Base-by-base conservation (phyloP, 192 early-diverging fungal species). In the Radiomyces spectabilis region DNA sequence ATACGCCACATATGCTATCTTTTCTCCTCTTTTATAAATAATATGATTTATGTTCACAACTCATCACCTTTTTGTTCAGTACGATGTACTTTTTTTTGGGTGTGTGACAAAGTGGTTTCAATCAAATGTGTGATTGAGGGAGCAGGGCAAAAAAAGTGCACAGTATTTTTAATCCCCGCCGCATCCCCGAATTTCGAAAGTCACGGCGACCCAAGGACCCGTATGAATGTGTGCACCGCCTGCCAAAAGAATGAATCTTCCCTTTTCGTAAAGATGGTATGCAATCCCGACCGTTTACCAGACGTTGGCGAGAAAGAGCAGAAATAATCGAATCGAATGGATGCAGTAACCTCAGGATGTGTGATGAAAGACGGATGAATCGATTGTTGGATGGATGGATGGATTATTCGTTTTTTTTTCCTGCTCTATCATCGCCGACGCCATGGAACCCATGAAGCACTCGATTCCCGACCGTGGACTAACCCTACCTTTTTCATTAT, bases 261-360 rank as follows among this genome's bases (percentile, higher is more conserved):
- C 37, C 37, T 29, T 37, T 34, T 24, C 32, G 26, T 53, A 37
- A 53, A 33, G 51, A 53, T 53, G 51, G 51, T 53, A 53, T 53
- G 51, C 21, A 33, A 32, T 27, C 19, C 30, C 30, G 10, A 32
- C 21, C 29, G 49, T 32, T 4, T 32, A 22, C n/a, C 27, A 10
- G 32, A 10, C 18, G 24, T 10, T 19, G 7, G 27, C 33, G 32
- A 38, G 16, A 21, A 37, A 8, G 16, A 16, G 34, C 32, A 26
- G 37, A 33, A 21, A 19, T 19, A 5, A 10, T 10, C 5, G 9
- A 19, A 21, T 24, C 25, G 51, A 40, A 33, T 5, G 29, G 35
- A 53, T 8, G 34, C 16, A 32, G 13, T 18, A n/a, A 51, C 33
- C 19, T 10, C 2, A 8, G 21, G 3, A 51, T 32, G 31, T 32